Evolutionary conservation across 345 rosid species (phyloP).

Genomic region (Eutrema japonicum): DNA sequence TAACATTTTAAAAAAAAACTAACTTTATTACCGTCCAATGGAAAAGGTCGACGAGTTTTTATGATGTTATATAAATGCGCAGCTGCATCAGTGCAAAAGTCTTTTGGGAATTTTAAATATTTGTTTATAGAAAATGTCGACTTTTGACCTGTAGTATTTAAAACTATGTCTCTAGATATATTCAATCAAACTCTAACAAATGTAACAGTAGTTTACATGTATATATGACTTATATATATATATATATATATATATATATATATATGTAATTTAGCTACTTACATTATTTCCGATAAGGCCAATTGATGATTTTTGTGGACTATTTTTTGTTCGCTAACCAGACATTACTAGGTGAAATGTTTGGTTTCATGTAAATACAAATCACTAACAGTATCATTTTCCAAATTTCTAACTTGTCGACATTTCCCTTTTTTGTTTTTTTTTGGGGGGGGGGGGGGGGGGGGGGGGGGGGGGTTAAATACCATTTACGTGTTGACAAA

Average conservation of each 20-base stretch:
- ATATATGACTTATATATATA: neutral
- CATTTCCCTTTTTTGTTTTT: neutral
- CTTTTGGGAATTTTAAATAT: neutral
- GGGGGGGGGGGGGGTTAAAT: too few relatives aligned
- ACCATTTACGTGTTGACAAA: too few relatives aligned
- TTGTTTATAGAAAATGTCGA: neutral
- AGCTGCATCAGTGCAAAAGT: constrained; percentile 12
- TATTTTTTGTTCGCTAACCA: neutral
- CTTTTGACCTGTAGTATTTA: neutral
- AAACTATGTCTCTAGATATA: neutral
- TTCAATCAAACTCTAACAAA: neutral
- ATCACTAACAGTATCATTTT: neutral
- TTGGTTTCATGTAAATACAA: neutral
- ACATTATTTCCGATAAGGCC: too few relatives aligned
- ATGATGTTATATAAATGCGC: neutral
- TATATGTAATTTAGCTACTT: too few relatives aligned
- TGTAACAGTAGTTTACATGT: neutral
- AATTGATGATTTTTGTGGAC: neutral
- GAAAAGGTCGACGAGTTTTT: constrained; percentile 1
- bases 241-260: too few relatives aligned
- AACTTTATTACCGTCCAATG: constrained; percentile 4
- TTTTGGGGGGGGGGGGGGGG: too few relatives aligned
- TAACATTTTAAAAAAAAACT: too few relatives aligned
- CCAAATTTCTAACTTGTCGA: neutral
- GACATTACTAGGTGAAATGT: neutral